phyloP scores from a whole-genome alignment of 495 filamentous ascomycete genomes.

The Podospora didyma region DNA sequence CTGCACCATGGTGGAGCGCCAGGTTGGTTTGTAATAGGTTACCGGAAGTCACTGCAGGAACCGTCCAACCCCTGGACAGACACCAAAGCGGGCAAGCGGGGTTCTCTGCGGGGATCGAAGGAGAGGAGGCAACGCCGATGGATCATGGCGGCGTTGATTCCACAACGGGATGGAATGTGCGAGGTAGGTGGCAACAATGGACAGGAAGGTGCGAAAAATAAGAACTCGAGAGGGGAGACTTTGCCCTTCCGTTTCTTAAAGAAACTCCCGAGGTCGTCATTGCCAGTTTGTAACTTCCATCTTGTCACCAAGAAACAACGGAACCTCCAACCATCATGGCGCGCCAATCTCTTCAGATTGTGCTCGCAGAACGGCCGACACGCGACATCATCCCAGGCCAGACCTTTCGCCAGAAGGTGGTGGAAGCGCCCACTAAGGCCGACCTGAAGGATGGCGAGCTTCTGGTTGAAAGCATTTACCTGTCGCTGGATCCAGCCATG shows the following conservation, averaged over 20 bases:
- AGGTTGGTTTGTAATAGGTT: neutral
- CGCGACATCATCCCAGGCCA: conserved; percentile 38
- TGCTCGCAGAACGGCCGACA: conserved; percentile 48
- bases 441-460: conserved; percentile 56
- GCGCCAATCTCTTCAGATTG: conserved; percentile 40
- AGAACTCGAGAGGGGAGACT: neutral
- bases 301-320: too few species aligned
- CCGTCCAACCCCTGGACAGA: too few species aligned
- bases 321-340: conserved; percentile 29
- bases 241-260: neutral
- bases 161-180: too few species aligned
- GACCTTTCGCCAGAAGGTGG: conserved; percentile 52
- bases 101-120: too few species aligned
- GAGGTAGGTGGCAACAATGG: neutral
- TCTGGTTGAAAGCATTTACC: conserved; percentile 61
- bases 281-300: too few species aligned
- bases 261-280: too few species aligned
- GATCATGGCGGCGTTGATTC: too few species aligned
- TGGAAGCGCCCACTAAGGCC: conserved; percentile 38
- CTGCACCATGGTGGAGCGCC: too few species aligned
- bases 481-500: conserved; percentile 82
- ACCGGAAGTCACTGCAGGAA: neutral
- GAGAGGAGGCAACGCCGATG: too few species aligned
- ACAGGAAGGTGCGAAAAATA: neutral
- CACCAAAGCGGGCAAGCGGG: too few species aligned